Percentiles rank a stretch among this genome's conserved stretches.
phyloP scores from a whole-genome alignment of 164 flowering plant genomes.

The Litsea cubeba region DNA sequence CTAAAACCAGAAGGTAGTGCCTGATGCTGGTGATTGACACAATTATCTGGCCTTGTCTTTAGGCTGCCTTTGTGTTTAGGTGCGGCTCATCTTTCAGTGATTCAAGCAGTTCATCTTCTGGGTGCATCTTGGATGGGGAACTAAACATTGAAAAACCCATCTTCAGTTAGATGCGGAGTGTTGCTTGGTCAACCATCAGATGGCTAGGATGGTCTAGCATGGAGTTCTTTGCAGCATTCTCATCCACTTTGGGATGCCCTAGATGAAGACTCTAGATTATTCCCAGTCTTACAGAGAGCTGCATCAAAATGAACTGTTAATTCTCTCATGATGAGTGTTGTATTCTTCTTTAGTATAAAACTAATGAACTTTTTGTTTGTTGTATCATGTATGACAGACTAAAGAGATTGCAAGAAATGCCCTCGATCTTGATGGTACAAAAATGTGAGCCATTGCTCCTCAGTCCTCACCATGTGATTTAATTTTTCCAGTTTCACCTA shows the following conservation, averaged over 20 bases:
- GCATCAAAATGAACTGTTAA: background rate
- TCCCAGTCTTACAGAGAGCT: background rate
- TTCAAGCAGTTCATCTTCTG: background rate
- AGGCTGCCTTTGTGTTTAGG: background rate
- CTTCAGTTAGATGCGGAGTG: background rate
- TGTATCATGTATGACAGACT: background rate
- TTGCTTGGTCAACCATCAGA: background rate
- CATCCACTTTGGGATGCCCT: no score
- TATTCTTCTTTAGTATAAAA: background rate
- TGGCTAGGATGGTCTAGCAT: no score
- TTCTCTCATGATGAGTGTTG: background rate
- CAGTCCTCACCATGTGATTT: background rate
- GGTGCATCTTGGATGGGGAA: background rate
- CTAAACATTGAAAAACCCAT: background rate
- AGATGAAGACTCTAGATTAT: no score
- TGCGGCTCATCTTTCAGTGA: background rate
- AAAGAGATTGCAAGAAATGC: constrained; percentile 9
- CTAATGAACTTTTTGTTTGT: background rate
- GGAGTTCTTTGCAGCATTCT: no score
- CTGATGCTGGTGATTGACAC: background rate
- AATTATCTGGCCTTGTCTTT: background rate
- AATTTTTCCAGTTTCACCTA: background rate
- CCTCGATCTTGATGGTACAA: constrained; percentile 9
- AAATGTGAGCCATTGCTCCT: constrained; percentile 8
- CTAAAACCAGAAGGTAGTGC: background rate